These are phyloP conservation scores for Phylloporus rhodoxanthus DNA, from an alignment of 768 basidiomycete species.

Conservation along the genomic window DNA sequence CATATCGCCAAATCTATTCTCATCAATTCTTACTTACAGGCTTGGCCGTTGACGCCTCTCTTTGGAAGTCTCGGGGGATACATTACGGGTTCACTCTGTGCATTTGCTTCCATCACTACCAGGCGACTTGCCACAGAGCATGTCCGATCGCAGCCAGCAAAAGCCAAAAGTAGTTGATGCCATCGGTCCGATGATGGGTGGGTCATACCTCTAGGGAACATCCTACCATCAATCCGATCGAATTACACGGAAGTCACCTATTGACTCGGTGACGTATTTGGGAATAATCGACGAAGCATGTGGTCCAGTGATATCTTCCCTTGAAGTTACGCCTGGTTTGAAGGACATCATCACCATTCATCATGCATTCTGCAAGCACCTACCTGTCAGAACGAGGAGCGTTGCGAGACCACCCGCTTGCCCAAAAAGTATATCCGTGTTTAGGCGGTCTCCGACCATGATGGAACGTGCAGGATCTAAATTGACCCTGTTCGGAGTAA, in stretches of 20 bases:
- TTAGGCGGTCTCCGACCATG: slow-evolving; percentile 94
- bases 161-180: slow-evolving; percentile 20
- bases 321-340: slow-evolving; percentile 65
- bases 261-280: slow-evolving; percentile 70
- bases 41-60: slow-evolving; percentile 78
- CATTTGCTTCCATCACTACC: slow-evolving; percentile 42
- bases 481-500: slow-evolving; percentile 51
- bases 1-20: slow-evolving; percentile 1
- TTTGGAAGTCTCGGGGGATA: slow-evolving; percentile 68
- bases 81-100: slow-evolving; percentile 51
- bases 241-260: slow-evolving; percentile 68
- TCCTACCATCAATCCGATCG: slow-evolving; percentile 18
- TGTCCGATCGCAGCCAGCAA: slow-evolving; percentile 20
- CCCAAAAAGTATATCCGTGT: slow-evolving; percentile 95
- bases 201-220: neutral
- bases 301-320: slow-evolving; percentile 66
- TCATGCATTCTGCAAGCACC: slow-evolving; percentile 7
- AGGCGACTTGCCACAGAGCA: slow-evolving; percentile 38
- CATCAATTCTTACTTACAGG: slow-evolving; percentile 37
- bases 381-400: slow-evolving; percentile 89
- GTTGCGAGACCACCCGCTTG: slow-evolving; percentile 80
- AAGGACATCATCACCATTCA: neutral
- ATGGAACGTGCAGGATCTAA: slow-evolving; percentile 84
- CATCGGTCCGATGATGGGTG: neutral
- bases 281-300: slow-evolving; percentile 70